phyloP scores from a whole-genome alignment of 306 rosid species.

The Delonix regia region DNA sequence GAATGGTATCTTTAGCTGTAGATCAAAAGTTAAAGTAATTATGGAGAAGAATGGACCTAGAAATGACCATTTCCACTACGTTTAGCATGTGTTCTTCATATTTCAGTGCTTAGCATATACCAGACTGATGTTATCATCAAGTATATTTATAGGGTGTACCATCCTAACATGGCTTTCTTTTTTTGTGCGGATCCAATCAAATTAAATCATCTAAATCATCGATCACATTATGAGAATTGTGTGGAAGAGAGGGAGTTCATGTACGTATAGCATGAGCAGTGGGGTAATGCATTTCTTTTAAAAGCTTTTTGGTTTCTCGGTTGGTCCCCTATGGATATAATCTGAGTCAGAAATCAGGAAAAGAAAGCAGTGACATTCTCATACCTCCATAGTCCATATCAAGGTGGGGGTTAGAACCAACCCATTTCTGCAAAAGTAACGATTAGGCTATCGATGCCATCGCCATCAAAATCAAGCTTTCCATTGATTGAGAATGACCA shows the following conservation, averaged over 20 bases:
- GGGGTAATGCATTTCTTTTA: conserved; percentile 22
- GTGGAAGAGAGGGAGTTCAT: neutral
- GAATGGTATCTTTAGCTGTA: neutral
- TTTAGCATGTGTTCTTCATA: neutral
- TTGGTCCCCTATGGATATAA: conserved; percentile 13
- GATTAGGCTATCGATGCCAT: conserved; percentile 25
- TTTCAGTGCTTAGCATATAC: neutral
- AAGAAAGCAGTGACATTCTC: conserved; percentile 15
- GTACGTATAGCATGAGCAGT: conserved; percentile 34
- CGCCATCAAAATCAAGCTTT: conserved; percentile 30
- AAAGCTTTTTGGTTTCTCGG: conserved; percentile 22
- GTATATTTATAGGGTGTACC: neutral
- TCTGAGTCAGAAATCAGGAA: conserved; percentile 39
- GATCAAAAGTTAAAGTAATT: neutral
- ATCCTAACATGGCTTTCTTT: neutral
- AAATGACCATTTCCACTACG: neutral
- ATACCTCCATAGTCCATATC: neutral
- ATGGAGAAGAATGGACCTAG: neutral
- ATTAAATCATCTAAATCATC: neutral
- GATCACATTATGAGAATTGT: conserved; percentile 16
- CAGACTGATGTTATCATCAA: neutral
- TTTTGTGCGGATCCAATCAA: conserved; percentile 3
- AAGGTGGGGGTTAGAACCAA: neutral
- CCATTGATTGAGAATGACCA: neutral
- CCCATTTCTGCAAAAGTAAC: conserved; percentile 18